phyloP scores from a whole-genome alignment of 2,329 filamentous ascomycete genomes.

The Aurifilum marmelostoma region DNA sequence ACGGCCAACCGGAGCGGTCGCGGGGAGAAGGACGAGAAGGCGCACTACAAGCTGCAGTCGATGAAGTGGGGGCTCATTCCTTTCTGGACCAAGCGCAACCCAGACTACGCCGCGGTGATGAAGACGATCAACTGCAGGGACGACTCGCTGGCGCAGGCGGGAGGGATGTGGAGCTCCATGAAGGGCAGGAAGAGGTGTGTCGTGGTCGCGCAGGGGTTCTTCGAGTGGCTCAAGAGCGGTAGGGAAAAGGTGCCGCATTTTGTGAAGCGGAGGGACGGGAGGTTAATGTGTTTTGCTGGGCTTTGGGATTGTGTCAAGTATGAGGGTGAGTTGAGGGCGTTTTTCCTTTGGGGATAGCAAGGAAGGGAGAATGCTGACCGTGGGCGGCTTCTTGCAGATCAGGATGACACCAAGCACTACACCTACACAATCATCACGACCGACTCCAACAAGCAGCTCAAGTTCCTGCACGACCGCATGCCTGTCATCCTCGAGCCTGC shows the following conservation, averaged over 20 bases:
- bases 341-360: too few relatives aligned
- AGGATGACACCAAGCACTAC: constrained; percentile 72
- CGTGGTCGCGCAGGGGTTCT: constrained; percentile 89
- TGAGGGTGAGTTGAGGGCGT: constrained; percentile 57
- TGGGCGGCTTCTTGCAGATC: constrained; percentile 41
- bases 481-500: constrained; percentile 85
- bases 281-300: constrained; percentile 86
- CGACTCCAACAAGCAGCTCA: constrained; percentile 77
- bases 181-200: constrained; percentile 88
- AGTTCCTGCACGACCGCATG: constrained; percentile 93
- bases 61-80: constrained; percentile 98
- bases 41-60: constrained; percentile 79
- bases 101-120: constrained; percentile 76
- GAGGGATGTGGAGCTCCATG: constrained; percentile 91
- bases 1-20: not conserved
- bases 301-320: constrained; percentile 88
- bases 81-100: constrained; percentile 87
- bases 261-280: constrained; percentile 78
- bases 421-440: constrained; percentile 96
- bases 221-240: constrained; percentile 87
- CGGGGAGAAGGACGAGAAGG: constrained; percentile 30
- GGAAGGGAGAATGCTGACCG: constrained; percentile 7
- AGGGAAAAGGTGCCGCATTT: constrained; percentile 87
- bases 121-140: constrained; percentile 95
- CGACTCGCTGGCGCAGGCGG: constrained; percentile 75